These are phyloP conservation scores for Stagonosporopsis rhizophila DNA, from an alignment of 2,329 filamentous ascomycete species.

Conservation along the genomic window DNA sequence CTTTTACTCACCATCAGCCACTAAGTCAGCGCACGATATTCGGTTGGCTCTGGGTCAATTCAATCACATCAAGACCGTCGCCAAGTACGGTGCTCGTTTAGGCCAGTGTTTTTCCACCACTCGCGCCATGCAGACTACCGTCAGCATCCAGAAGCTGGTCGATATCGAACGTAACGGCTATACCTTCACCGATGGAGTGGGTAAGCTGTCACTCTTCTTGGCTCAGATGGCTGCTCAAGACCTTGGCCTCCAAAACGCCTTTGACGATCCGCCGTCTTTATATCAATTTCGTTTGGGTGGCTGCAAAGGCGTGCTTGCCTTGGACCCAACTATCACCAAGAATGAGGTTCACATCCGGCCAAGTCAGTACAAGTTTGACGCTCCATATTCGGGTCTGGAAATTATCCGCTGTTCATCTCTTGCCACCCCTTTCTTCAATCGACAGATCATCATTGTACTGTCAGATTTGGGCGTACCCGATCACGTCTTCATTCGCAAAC, in stretches of 20 bases:
- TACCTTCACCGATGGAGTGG: constrained; percentile 90
- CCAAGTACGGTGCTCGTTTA: constrained; percentile 86
- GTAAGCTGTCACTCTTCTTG: constrained; percentile 83
- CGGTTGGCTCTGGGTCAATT: constrained; percentile 89
- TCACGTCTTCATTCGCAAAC: constrained; percentile 70
- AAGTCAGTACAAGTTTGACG: constrained; percentile 87
- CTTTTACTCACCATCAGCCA: constrained; percentile 79
- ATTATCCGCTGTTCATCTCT: constrained; percentile 82
- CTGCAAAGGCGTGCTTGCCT: constrained; percentile 84
- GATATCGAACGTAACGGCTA: constrained; percentile 75
- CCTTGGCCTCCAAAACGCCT: constrained; percentile 65
- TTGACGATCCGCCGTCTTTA: constrained; percentile 72
- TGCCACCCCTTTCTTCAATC: constrained; percentile 81
- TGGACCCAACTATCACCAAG: constrained; percentile 72
- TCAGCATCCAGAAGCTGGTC: constrained; percentile 64
- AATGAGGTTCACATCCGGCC: constrained; percentile 78
- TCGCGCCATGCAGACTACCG: constrained; percentile 71
- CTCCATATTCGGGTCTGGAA: constrained; percentile 75
- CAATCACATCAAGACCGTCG: constrained; percentile 78
- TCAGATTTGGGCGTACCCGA: constrained; percentile 76
- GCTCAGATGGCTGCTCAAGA: constrained; percentile 76
- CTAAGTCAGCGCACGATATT: constrained; percentile 76
- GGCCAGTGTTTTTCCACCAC: constrained; percentile 98
- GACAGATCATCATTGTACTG: constrained; percentile 88
- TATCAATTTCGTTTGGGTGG: constrained; percentile 94